A percentile compares a stretch with the other conserved stretches of the same genome.
Conservation (phyloP, 208 protist species). For the Trichomonas gallinae region DNA sequence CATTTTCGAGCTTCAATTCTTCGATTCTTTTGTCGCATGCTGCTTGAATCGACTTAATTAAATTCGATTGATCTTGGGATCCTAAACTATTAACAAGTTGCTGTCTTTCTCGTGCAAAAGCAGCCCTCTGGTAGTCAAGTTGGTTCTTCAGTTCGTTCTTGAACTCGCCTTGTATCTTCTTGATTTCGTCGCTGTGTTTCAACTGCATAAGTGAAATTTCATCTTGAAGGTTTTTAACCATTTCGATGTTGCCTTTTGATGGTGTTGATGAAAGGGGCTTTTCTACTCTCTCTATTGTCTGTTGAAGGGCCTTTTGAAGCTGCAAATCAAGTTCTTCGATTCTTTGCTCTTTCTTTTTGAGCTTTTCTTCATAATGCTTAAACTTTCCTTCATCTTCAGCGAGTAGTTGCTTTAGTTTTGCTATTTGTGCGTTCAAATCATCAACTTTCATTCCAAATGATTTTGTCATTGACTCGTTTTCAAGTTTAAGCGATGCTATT, state of each 20-base stretch:
- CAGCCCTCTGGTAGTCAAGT: too few species aligned
- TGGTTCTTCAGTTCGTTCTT: neutral
- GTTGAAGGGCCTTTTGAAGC: too few species aligned
- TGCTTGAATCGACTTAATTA: neutral
- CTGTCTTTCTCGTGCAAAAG: neutral
- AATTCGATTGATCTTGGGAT: neutral
- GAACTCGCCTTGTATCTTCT: neutral
- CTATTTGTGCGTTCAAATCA: neutral
- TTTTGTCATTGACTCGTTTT: neutral
- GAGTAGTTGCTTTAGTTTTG: neutral
- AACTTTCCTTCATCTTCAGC: neutral
- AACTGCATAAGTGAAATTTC: neutral
- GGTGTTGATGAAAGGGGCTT: too few species aligned
- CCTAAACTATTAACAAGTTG: neutral
- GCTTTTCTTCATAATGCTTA: neutral
- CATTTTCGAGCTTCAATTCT: neutral
- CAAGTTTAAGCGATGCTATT: neutral
- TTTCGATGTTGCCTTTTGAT: too few species aligned
- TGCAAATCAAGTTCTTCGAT: too few species aligned
- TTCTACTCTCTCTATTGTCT: too few species aligned
- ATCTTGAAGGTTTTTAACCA: neutral
- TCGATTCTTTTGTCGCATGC: neutral
- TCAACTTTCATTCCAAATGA: neutral
- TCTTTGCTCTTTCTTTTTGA: neutral
- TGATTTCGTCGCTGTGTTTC: neutral